These are phyloP conservation scores for Luffa acutangula DNA, from an alignment of 306 rosid species.

Conservation along the genomic window DNA sequence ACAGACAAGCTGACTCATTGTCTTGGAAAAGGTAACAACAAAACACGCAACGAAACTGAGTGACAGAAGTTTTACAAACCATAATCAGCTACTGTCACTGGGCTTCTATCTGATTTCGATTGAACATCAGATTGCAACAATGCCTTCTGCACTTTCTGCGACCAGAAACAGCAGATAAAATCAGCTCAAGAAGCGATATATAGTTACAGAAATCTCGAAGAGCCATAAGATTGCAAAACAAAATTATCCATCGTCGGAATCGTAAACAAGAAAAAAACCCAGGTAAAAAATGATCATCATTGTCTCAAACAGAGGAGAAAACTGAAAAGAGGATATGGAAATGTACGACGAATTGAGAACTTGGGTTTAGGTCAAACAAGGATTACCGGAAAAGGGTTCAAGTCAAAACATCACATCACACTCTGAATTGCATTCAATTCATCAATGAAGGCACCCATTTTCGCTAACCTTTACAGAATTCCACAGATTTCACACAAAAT, in stretches of 20 bases:
- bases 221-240: neutral
- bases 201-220: neutral
- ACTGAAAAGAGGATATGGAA: neutral
- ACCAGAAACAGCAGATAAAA: slow-evolving; percentile 10
- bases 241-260: neutral
- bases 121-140: slow-evolving; percentile 79
- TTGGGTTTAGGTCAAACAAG: neutral
- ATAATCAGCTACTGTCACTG: slow-evolving; percentile 94
- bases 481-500: neutral
- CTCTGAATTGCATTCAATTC: neutral
- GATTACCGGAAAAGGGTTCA: neutral
- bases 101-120: slow-evolving; percentile 86
- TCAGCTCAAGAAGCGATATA: neutral
- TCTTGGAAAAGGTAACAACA: neutral
- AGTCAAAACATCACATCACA: neutral
- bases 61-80: slow-evolving; percentile 29
- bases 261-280: neutral
- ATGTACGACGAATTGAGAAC: neutral
- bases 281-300: neutral
- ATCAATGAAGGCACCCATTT: neutral
- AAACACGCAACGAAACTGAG: neutral
- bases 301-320: neutral
- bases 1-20: neutral
- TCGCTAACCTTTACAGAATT: neutral
- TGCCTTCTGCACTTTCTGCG: slow-evolving; percentile 83